Base-by-base conservation (phyloP, 306 rosid species). In the Calophaca sinica region DNA sequence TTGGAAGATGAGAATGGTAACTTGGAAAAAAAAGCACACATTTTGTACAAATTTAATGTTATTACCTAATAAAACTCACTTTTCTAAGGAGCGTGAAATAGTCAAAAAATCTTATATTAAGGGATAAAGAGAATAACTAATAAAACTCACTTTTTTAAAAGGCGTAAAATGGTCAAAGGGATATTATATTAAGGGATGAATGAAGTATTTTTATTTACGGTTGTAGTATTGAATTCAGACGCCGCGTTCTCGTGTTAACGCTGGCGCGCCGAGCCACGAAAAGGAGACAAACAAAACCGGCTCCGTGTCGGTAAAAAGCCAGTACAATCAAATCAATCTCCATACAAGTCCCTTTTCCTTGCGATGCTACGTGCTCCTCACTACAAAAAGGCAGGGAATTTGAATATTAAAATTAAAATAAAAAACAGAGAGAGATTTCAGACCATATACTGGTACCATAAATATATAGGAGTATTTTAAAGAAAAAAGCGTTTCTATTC, bases 271-370 rank as follows among this genome's bases (percentile, higher is more conserved):
- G 65, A 68, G 80, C 65, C 54, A 62, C 9, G 51, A 31, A 55
- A 41, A 61, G 10, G 10, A 69, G 50, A 33, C 39, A 3, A 32
- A 38, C 31, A 57, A 73, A 44, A 50, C n/a, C 29, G 60, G 76
- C 77, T 70, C 6, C 6, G 68, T 78, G 84, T 86, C 85, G 74
- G 81, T 73, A 69, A 76, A 57, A 49, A 38, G 74, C 77, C 44
- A 80, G 78, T 84, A 77, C 86, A 74, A 79, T 87, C 75, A 51
- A 53, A 20, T 20, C 77, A 79, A 50, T 46, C 32, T 53, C 69
- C 62, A 6, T 33, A 2, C 3, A 46, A 38, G 80, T 79, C 82
- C 35, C 61, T 82, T 82, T 82, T 79, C 9, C 44, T 45, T 15
- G 9, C 68, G 51, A 20, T 41, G 73, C 82, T 72, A 42, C 76